Base-by-base conservation (phyloP, 176 grass and related monocot species). In the Avena eriantha region DNA sequence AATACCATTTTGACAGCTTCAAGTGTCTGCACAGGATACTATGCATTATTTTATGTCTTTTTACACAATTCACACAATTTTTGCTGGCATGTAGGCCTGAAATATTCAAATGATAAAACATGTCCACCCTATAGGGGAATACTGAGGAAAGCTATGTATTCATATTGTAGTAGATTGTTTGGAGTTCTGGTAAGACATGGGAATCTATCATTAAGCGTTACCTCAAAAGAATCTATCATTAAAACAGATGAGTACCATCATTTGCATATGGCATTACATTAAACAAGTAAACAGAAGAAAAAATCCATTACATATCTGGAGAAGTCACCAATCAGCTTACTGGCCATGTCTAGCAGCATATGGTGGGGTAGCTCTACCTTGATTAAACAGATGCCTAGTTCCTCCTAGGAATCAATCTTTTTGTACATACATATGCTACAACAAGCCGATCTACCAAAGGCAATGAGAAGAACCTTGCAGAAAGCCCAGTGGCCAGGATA, bases 1-100 rank as follows among this genome's bases (percentile, higher is more conserved):
- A 96, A 73, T 88, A 94, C 93, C 83, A 78, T 98, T 86, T 93
- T 95, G 47, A 85, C 50, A 79, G 93, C 96, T 92, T 98, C 93
- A 58, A 96, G 88, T 80, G 96, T 88, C 96, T 96, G 86, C 84
- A 93, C 57, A 88, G 43, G 45, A 76, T 80, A 82, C 19, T 60
- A 60, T 34, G 15, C 10, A 29, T 88, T 80, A 87, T 60, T 68
- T 49, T 7, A 83, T 73, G 70, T 80, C 71, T 70, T 71, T 17
- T 17, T 77, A 36, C 43, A 70, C 64, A 67, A 18, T 34, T 34
- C 31, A 8, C 29, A 89, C 54, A 59, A 68, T 16, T 71, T 19
- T 66, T 54, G 5, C 68, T 66, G 56, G 15, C 29, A 55, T 43
- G 50, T 34, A 18, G 74, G 78, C 63, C 43, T 78, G 73, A 29